Evolutionary conservation across 257 asterid species (phyloP), one percentile per base, ranked within the genome.

Genomic region (Henckelia pumila): DNA sequence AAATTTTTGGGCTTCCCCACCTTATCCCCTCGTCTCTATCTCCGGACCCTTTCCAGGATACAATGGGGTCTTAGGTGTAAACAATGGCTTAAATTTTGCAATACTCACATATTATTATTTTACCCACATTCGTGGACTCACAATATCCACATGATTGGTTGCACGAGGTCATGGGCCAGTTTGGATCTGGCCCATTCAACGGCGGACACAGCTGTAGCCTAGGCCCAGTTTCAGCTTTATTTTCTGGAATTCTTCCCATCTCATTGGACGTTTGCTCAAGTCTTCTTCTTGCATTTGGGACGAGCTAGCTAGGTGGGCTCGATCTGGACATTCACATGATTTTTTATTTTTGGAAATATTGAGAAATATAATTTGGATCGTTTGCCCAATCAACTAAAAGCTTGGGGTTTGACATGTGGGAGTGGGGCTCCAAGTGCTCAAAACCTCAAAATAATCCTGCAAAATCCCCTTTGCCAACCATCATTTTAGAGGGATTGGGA

Each of bases 201-300:
- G 52, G 35, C 20, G 40, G 58, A 9, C 23, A 67, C 73, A 67
- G 61, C 78, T 68, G 67, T 74, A 28, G 20, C 32, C 57, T 57
- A n/a, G 69, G 69, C 69, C 69, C 73, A 55, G 22, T 25, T 24
- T 53, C 61, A 23, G 56, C 57, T 47, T n/a, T n/a, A n/a, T n/a
- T n/a, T 16, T 47, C 52, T 40, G 30, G 19, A 30, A 70, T 14
- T 71, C 55, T 55, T 13, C 64, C 23, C 17, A 60, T 60, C 7
- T 40, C 6, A 14, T 40, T 14, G 52, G 52, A 40, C 19, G n/a
- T 40, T 40, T 14, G 47, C 19, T 40, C 2, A 37, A 37, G 17
- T 10, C 16, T 11, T 17, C 19, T 13, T 13, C 14, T 40, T 40
- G 52, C 52, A 16, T 3, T 3, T 13, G 47, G 16, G 47, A 37